Conservation (phyloP, 2,329 filamentous ascomycete species). For the Coniochaeta sp. region DNA sequence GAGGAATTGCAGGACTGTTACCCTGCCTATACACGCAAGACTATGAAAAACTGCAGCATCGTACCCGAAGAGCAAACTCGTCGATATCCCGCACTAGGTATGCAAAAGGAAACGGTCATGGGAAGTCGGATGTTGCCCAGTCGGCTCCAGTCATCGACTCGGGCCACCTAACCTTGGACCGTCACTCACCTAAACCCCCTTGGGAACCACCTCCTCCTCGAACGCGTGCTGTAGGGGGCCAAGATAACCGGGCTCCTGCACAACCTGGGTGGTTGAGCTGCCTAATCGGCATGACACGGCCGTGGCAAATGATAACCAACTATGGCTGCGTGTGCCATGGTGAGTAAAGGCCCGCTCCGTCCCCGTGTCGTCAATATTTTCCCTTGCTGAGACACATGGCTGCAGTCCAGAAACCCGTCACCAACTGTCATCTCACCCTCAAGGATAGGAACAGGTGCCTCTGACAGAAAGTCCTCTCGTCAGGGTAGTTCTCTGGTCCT, state of each 20-base stretch:
- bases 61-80: neutral
- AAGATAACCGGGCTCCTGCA: neutral
- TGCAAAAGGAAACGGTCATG: neutral
- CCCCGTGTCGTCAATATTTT: neutral
- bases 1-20: neutral
- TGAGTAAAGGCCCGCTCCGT: slow-evolving; percentile 1
- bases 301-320: neutral
- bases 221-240: neutral
- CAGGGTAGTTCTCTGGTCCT: neutral
- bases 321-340: neutral
- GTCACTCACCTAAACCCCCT: neutral
- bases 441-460: neutral
- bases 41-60: neutral
- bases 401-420: neutral
- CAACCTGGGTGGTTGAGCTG: neutral
- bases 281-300: neutral
- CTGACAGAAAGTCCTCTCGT: neutral
- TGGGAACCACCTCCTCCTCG: neutral
- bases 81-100: neutral
- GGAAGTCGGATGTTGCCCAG: neutral
- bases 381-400: neutral
- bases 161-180: neutral
- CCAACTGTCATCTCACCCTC: neutral
- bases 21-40: neutral
- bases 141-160: neutral